Percentiles rank a stretch among this genome's conserved stretches.
phyloP scores from a whole-genome alignment of 2,329 filamentous ascomycete genomes.

The Colletotrichum neosansevieriae region DNA sequence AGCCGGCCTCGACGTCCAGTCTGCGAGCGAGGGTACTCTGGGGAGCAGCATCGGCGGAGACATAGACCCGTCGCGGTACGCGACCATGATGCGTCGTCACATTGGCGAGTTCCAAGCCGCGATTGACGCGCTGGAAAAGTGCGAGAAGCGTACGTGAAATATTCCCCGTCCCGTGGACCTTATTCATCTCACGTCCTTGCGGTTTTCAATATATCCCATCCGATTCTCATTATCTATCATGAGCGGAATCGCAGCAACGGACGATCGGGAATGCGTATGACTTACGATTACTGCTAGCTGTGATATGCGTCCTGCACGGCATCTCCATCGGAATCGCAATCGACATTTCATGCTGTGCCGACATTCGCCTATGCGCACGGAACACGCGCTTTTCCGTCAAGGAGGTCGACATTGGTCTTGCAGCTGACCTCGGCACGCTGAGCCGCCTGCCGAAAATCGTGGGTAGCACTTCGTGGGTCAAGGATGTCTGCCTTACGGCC shows the following conservation, averaged over 20 bases:
- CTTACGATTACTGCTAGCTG: slow-evolving; percentile 63
- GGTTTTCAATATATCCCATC: not conserved
- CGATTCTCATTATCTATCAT: not conserved
- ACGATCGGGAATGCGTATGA: not conserved
- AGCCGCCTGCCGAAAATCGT: slow-evolving; percentile 80
- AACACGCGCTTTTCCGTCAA: slow-evolving; percentile 78
- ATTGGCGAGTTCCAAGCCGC: slow-evolving; percentile 85
- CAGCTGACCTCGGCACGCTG: slow-evolving; percentile 83
- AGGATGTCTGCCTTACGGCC: slow-evolving; percentile 81
- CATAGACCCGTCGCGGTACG: slow-evolving; percentile 73
- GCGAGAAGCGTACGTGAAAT: slow-evolving; percentile 80
- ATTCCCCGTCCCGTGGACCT: not conserved
- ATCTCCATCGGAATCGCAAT: slow-evolving; percentile 83
- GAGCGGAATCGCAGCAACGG: not conserved
- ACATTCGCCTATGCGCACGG: slow-evolving; percentile 74
- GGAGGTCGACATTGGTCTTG: slow-evolving; percentile 85
- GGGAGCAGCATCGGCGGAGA: slow-evolving; percentile 45
- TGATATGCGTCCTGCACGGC: slow-evolving; percentile 85
- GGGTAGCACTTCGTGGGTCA: slow-evolving; percentile 79
- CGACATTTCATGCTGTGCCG: slow-evolving; percentile 77
- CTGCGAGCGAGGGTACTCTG: slow-evolving; percentile 65
- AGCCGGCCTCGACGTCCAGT: slow-evolving; percentile 84
- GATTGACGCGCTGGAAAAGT: slow-evolving; percentile 82
- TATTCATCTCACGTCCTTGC: not conserved
- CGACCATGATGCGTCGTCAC: slow-evolving; percentile 72